phyloP scores from a whole-genome alignment of 148 eudicot species.

The Chenopodium formosanum region DNA sequence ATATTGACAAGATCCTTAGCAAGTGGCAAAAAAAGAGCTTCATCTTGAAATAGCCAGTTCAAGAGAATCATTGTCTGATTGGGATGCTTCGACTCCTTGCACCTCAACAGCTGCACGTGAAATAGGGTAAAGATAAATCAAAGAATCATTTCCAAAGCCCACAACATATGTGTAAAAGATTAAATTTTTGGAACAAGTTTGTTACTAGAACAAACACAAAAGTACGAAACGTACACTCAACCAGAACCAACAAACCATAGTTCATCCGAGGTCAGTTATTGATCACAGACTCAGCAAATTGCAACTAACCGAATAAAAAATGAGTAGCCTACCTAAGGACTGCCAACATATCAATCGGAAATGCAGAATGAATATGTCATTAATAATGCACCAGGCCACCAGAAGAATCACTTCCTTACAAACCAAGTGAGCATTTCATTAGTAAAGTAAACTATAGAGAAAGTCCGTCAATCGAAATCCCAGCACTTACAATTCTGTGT shows the following conservation, averaged over 20 bases:
- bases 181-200: not conserved
- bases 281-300: not conserved
- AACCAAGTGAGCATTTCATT: not conserved
- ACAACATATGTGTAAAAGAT: not conserved
- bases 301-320: not conserved
- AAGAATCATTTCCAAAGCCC: not conserved
- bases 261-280: not conserved
- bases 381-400: not conserved
- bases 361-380: not conserved
- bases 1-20: slow-evolving; percentile 46
- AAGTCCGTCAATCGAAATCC: not conserved
- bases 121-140: slow-evolving; percentile 9
- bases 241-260: not conserved
- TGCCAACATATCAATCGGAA: not conserved
- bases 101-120: slow-evolving; percentile 41
- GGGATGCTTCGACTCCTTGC: slow-evolving; percentile 42
- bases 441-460: not conserved
- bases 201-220: not conserved
- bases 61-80: slow-evolving; percentile 60
- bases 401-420: not conserved
- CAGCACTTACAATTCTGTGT: too few species aligned
- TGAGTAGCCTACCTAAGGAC: too few species aligned
- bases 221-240: not conserved
- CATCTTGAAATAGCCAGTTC: slow-evolving; percentile 81
- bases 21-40: slow-evolving; percentile 46